phyloP scores from a whole-genome alignment of 140 eudicot genomes.

The Senecio squalidus region DNA sequence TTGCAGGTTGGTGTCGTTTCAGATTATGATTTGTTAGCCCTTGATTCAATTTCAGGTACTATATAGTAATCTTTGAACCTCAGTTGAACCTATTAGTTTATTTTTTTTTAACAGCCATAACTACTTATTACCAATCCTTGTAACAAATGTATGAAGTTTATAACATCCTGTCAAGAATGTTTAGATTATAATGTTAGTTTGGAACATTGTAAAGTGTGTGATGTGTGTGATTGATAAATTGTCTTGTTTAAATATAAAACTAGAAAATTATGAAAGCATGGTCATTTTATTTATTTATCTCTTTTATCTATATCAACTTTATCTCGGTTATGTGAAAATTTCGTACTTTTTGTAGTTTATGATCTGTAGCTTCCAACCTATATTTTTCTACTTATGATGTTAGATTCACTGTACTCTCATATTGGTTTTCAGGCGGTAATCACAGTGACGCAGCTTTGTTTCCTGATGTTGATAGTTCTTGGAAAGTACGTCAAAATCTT shows the following conservation, averaged over 20 bases:
- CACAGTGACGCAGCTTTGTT: conserved; percentile 63
- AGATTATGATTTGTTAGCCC: conserved; percentile 94
- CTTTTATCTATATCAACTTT: background rate
- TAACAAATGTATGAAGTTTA: background rate
- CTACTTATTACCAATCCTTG: conserved; percentile 1
- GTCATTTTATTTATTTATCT: background rate
- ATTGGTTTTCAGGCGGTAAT: conserved; percentile 52
- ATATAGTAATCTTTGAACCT: conserved; percentile 7
- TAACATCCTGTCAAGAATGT: conserved; percentile 7
- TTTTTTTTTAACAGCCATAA: background rate
- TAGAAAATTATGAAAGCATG: conserved; percentile 1
- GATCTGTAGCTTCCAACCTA: background rate
- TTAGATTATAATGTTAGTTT: background rate
- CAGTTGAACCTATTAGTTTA: background rate
- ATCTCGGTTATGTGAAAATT: background rate
- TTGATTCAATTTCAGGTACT: conserved; percentile 87
- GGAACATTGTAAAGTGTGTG: background rate
- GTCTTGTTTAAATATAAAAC: background rate
- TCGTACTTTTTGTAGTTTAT: background rate
- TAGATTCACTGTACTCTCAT: background rate
- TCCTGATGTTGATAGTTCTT: conserved; percentile 90
- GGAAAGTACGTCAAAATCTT: conserved; percentile 64
- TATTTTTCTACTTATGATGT: background rate
- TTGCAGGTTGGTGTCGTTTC: conserved; percentile 98
- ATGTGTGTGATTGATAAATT: background rate